phyloP scores from a whole-genome alignment of 176 grass and related monocot species.

The Oryza officinalis region DNA sequence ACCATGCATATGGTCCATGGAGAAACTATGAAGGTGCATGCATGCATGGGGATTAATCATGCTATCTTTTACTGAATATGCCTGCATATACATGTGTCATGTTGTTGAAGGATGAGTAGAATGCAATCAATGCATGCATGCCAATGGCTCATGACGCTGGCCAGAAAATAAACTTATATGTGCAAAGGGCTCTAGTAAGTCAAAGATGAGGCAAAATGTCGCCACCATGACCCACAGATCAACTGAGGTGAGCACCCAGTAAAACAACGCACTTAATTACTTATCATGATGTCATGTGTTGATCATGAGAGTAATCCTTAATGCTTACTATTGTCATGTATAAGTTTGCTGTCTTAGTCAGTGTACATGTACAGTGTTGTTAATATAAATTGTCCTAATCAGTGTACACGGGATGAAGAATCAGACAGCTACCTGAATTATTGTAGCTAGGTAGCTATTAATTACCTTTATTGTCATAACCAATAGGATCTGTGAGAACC shows the following conservation, averaged over 20 bases:
- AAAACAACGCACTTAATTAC: conserved; percentile 22
- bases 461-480: neutral
- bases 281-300: conserved; percentile 12
- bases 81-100: conserved; percentile 1
- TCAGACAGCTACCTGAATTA: neutral
- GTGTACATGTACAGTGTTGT: neutral
- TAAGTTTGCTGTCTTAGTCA: conserved; percentile 10
- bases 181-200: conserved; percentile 4
- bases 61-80: conserved; percentile 21
- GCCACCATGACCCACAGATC: conserved; percentile 33
- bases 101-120: conserved; percentile 12
- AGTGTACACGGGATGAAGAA: neutral
- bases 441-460: neutral
- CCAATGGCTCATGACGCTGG: conserved; percentile 1
- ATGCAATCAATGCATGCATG: neutral
- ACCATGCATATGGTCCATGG: neutral
- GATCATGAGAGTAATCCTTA: conserved; percentile 11
- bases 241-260: conserved; percentile 4
- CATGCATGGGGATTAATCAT: neutral
- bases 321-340: neutral
- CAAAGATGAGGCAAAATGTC: conserved; percentile 46
- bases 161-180: neutral
- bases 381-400: neutral
- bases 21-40: conserved; percentile 9
- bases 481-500: neutral